Conservation (phyloP, 2,329 filamentous ascomycete species). For the Claviceps digitariae region DNA sequence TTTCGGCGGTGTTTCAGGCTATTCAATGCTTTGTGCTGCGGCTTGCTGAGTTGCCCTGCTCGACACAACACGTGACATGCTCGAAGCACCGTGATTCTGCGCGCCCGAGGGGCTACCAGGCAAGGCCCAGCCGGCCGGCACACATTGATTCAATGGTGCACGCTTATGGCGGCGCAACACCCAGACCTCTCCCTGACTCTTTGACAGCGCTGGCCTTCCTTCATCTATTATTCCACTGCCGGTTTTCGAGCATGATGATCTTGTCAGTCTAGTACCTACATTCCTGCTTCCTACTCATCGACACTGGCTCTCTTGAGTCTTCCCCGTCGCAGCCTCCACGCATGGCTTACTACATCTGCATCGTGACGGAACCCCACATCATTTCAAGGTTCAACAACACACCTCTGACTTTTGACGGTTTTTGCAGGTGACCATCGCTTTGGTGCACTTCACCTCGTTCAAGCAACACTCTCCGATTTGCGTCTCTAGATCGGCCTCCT, state of each 20-base stretch:
- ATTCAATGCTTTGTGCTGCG: not conserved
- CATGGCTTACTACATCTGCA: not conserved
- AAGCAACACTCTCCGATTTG: not conserved
- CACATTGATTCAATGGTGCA: not conserved
- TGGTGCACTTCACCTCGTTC: not conserved
- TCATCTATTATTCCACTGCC: not conserved
- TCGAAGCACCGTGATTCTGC: not conserved
- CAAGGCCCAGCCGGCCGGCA: not conserved
- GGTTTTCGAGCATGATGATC: not conserved
- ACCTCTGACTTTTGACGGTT: not conserved
- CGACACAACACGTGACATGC: not conserved
- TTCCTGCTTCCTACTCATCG: not conserved
- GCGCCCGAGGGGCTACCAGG: not conserved
- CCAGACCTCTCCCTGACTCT: not conserved
- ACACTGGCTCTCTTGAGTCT: not conserved
- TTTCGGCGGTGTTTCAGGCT: not conserved
- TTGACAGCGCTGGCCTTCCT: not conserved
- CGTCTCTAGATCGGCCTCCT: not conserved
- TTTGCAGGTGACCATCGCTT: not conserved
- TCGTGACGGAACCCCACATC: not conserved
- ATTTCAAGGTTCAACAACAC: not conserved
- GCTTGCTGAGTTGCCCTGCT: not conserved
- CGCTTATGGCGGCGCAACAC: conserved; percentile 1
- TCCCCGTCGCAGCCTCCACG: not conserved
- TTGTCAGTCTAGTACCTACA: not conserved